Evolutionary conservation across 2,329 filamentous ascomycete genomes (phyloP).

Genomic region (Aspergillus sp.): DNA sequence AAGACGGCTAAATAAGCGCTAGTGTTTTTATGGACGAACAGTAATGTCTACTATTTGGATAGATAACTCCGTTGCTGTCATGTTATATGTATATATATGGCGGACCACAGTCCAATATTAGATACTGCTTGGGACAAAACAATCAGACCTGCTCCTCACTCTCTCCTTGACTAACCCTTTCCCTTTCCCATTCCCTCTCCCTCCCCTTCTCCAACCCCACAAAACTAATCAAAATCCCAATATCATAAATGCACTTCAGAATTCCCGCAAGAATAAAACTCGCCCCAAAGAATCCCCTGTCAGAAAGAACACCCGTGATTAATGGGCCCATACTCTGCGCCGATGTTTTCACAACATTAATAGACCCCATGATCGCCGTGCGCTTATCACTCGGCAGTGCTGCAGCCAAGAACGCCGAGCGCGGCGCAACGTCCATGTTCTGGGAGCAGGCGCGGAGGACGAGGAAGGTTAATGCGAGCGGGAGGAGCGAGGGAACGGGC

Average conservation of each 20-base stretch:
- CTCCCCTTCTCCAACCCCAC: slow-evolving; percentile 24
- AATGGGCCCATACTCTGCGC: slow-evolving; percentile 62
- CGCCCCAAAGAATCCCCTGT: slow-evolving; percentile 58
- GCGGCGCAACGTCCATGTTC: slow-evolving; percentile 70
- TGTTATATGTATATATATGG: too few relatives aligned
- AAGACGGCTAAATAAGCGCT: too few relatives aligned
- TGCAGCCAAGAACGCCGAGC: slow-evolving; percentile 67
- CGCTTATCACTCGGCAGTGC: slow-evolving; percentile 64
- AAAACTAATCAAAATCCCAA: slow-evolving; percentile 57
- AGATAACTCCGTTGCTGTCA: too few relatives aligned
- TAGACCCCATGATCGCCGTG: slow-evolving; percentile 69
- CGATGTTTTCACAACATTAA: slow-evolving; percentile 69
- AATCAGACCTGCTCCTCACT: neutral
- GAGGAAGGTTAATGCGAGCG: slow-evolving; percentile 59
- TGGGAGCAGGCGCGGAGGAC: slow-evolving; percentile 62
- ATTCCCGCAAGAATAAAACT: slow-evolving; percentile 63
- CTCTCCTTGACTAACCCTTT: neutral
- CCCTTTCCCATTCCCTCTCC: neutral
- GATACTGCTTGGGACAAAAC: too few relatives aligned
- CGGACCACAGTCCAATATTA: too few relatives aligned
- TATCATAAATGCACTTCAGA: slow-evolving; percentile 62
- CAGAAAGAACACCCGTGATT: slow-evolving; percentile 64
- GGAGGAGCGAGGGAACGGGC: slow-evolving; percentile 55
- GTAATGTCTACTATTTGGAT: too few relatives aligned
- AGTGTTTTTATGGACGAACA: too few relatives aligned